These are phyloP conservation scores for Echium plantagineum DNA, from an alignment of 257 asterid genomes.

Conservation along the genomic window DNA sequence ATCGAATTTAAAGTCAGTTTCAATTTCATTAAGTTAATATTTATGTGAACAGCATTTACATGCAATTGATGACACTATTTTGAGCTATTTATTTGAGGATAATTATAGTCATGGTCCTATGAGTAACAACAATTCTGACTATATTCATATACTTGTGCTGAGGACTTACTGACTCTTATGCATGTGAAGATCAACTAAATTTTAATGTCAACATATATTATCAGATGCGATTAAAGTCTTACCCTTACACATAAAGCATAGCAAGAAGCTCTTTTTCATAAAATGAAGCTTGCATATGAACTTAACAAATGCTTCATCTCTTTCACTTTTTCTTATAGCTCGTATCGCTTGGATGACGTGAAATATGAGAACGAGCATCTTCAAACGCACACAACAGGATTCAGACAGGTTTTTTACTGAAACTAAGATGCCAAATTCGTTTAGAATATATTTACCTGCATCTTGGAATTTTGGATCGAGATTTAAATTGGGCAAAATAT, in stretches of 20 bases:
- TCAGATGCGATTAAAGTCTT: neutral
- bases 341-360: conserved; percentile 61
- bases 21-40: no score
- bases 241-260: neutral
- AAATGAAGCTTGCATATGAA: neutral
- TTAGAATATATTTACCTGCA: no score
- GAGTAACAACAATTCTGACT: no score
- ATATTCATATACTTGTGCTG: no score
- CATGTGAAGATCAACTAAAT: no score
- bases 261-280: neutral
- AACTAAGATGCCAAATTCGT: conserved; percentile 10
- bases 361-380: conserved; percentile 66
- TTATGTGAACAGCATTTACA: no score
- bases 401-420: conserved; percentile 51
- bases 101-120: no score
- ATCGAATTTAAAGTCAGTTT: neutral
- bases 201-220: no score
- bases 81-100: no score
- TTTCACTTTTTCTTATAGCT: conserved; percentile 31
- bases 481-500: no score
- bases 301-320: neutral
- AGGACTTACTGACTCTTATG: no score
- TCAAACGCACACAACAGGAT: conserved; percentile 47
- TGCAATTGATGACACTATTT: neutral
- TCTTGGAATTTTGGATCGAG: no score